Evolutionary conservation across 345 rosid genomes (phyloP), one percentile per base, ranked within the genome.

Genomic region (Euphorbia pulcherrima): DNA sequence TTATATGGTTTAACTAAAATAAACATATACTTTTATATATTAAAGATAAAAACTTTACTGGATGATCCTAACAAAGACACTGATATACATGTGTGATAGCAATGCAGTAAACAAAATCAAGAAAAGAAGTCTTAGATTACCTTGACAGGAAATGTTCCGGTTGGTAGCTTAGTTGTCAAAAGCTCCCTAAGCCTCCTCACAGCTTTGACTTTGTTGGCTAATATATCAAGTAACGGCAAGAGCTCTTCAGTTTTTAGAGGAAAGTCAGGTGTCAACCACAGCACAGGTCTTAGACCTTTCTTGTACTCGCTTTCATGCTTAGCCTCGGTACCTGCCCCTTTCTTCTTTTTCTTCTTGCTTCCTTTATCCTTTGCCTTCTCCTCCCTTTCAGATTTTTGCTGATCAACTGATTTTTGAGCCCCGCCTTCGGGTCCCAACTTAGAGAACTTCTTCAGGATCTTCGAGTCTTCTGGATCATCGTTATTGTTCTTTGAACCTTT

Each of bases 121-220:
- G 33, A 75, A 26, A 60, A 26, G 27, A n/a, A 21, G 51, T 41
- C 21, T 67, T 7, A 40, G 40, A 60, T 61, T 83, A 94, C 99
- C 96, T 94, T 92, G 77, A 92, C 96, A 73, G 99, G 99, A 82
- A 94, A 94, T 71, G 97, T 94, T 72, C 97, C 99, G 30, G 46
- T 4, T 30, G 97, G 99, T 56, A 94, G 87, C 78, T 94, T 92
- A 56, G 97, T 91, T 53, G 99, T 92, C 84, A 94, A 84, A 72
- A 94, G 97, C 82, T 94, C 99, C 75, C 99, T 91, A 30, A 94
- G 88, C 75, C 99, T 88, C 87, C 96, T 83, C 73, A 92, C 64
- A 53, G 99, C 97, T 85, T 94, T 94, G 65, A 94, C 99, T 74
- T 94, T 94, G 81, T 94, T 86, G 54, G 97, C 99, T 72, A 94